Conservation (phyloP, 1,139 yeast species). For the Hyphopichia khmerensis region DNA sequence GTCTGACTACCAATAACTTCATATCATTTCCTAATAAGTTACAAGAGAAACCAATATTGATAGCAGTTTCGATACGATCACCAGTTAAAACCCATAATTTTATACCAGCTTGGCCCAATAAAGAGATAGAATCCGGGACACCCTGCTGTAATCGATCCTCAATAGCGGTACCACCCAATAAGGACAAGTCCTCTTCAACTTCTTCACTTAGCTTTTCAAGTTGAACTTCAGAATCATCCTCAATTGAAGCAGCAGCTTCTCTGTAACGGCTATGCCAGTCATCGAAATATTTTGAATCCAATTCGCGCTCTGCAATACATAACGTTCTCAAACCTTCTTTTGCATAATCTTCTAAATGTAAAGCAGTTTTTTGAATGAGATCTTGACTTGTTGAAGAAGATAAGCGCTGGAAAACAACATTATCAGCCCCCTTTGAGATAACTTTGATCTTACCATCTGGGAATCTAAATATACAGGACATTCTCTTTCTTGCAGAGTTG, state of each 20-base stretch:
- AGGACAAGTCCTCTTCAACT: slow-evolving; percentile 67
- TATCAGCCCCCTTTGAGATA: slow-evolving; percentile 93
- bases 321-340: slow-evolving; percentile 94
- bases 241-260: slow-evolving; percentile 68
- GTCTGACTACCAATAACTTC: slow-evolving; percentile 74
- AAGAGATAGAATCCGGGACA: slow-evolving; percentile 89
- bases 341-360: slow-evolving; percentile 90
- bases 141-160: slow-evolving; percentile 96
- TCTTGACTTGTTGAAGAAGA: slow-evolving; percentile 37
- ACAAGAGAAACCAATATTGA: slow-evolving; percentile 95
- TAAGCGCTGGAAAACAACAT: slow-evolving; percentile 78
- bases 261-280: slow-evolving; percentile 72
- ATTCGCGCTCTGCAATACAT: slow-evolving; percentile 82
- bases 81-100: slow-evolving; percentile 98
- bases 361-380: slow-evolving; percentile 53
- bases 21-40: slow-evolving; percentile 82
- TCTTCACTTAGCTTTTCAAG: slow-evolving; percentile 79
- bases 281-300: slow-evolving; percentile 58
- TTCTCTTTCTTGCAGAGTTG: slow-evolving; percentile 85
- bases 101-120: slow-evolving; percentile 86
- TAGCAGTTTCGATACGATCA: slow-evolving; percentile 96
- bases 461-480: slow-evolving; percentile 51
- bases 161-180: slow-evolving; percentile 96
- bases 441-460: slow-evolving; percentile 56
- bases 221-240: slow-evolving; percentile 72